A percentile compares a stretch with the other conserved stretches of the same genome.
Evolutionary conservation across 2,329 filamentous ascomycete genomes (phyloP).

Genomic region (Ophiostoma himal-ulmi): DNA sequence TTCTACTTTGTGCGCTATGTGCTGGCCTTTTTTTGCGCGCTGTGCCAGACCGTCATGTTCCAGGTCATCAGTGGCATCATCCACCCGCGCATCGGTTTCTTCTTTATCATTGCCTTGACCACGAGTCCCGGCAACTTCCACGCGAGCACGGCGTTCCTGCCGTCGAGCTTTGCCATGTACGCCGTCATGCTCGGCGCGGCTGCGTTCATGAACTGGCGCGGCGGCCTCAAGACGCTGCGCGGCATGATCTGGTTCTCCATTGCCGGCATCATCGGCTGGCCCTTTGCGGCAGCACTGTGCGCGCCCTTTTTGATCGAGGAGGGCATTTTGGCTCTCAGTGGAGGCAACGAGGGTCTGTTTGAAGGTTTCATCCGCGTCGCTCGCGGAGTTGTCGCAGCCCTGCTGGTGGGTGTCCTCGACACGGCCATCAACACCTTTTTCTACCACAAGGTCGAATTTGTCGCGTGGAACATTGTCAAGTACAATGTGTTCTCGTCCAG

Average conservation of each 20-base stretch:
- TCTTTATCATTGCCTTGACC: slow-evolving; percentile 72
- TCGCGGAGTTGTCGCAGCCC: slow-evolving; percentile 60
- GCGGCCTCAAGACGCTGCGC: slow-evolving; percentile 69
- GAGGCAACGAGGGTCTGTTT: slow-evolving; percentile 53
- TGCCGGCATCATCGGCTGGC: slow-evolving; percentile 85
- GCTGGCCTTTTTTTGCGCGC: slow-evolving; percentile 69
- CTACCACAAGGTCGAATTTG: slow-evolving; percentile 70
- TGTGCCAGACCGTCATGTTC: slow-evolving; percentile 78
- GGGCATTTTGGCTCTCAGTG: slow-evolving; percentile 46
- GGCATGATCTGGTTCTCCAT: slow-evolving; percentile 89
- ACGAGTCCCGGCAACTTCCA: slow-evolving; percentile 91
- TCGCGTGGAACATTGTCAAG: slow-evolving; percentile 86
- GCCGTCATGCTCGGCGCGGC: slow-evolving; percentile 78
- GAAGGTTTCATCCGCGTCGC: slow-evolving; percentile 56
- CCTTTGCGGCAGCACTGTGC: slow-evolving; percentile 79
- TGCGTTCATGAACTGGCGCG: slow-evolving; percentile 84
- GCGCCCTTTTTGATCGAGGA: slow-evolving; percentile 79
- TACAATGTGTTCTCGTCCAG: slow-evolving; percentile 88
- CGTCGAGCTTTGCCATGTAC: slow-evolving; percentile 97
- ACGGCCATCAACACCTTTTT: slow-evolving; percentile 72
- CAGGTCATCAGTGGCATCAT: slow-evolving; percentile 68
- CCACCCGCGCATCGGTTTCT: slow-evolving; percentile 75
- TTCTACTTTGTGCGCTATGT: slow-evolving; percentile 81
- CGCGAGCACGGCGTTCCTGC: slow-evolving; percentile 77
- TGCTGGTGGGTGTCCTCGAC: slow-evolving; percentile 58